These are phyloP conservation scores for Pseudonitzschia multistriata DNA, from an alignment of 108 stramenopile genomes.

Conservation along the genomic window DNA sequence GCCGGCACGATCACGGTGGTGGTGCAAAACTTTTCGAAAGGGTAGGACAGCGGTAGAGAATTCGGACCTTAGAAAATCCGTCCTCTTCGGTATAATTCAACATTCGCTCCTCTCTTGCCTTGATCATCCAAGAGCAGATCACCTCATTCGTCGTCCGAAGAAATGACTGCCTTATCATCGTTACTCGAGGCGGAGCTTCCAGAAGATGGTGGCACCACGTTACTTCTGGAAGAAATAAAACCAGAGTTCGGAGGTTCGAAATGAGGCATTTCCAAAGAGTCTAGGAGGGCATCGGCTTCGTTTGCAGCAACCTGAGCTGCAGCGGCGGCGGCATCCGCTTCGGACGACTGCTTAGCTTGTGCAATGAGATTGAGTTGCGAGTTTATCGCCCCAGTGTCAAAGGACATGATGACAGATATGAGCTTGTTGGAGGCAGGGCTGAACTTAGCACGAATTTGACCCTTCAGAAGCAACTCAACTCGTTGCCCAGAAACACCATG, in stretches of 20 bases:
- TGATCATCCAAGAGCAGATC: background rate
- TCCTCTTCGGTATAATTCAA: no score
- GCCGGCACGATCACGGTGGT: no score
- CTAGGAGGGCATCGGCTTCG: conserved; percentile 75
- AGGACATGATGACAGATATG: conserved; percentile 60
- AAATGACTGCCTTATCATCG: conserved; percentile 21
- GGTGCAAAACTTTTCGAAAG: no score
- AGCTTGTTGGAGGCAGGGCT: conserved; percentile 87
- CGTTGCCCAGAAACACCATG: conserved; percentile 40
- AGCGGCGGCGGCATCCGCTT: conserved; percentile 25
- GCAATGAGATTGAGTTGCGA: conserved; percentile 49
- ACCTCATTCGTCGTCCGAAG: conserved; percentile 29
- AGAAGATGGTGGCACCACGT: conserved; percentile 18
- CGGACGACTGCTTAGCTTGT: conserved; percentile 10
- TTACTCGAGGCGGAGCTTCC: conserved; percentile 16
- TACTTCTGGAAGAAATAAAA: conserved; percentile 21
- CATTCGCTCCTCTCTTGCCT: background rate
- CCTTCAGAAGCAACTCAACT: conserved; percentile 57
- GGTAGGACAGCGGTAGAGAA: no score
- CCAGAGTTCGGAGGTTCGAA: conserved; percentile 21
- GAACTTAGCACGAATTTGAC: conserved; percentile 59
- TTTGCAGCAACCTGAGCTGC: conserved; percentile 50
- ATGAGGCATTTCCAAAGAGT: conserved; percentile 66
- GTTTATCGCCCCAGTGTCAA: conserved; percentile 57
- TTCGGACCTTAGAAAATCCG: no score